Base-by-base conservation (phyloP, 1,139 yeast species). In the Arxiozyma heterogenica region DNA sequence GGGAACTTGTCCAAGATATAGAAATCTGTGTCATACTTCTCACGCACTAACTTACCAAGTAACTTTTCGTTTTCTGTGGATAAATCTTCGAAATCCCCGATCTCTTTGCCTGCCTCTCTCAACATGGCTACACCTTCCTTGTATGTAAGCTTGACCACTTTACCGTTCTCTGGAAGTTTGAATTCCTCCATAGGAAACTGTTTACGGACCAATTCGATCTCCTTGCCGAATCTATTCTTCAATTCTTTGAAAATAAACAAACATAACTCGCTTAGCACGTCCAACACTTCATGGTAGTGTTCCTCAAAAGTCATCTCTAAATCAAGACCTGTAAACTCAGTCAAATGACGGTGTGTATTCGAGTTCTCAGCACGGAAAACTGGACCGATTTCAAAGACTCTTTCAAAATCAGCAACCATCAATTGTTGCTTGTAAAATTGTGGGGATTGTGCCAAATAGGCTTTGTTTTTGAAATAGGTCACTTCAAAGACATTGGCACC, bases 301-400 rank as follows among this genome's bases (percentile, higher is more conserved):
- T 91, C 96, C 75, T 93, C 98, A 69, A 93, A 88, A 8, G 97
- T 87, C 96, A 94, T 89, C 74, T 93, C 99, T 76, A 93, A 75
- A 79, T 93, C 99, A 67, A 94, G 83, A 55, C 99, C 99, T 57
- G 86, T 87, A 73, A 93, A 93, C 74, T 93, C 99, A 56, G 99
- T 93, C 96, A 93, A 86, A 74, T 93, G 99, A 75, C 99, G 91
- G 73, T 93, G 98, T 34, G 98, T 93, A 76, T 93, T 90, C 60
- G 98, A 91, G 78, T 93, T 93, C 74, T 93, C 99, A 55, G 99
- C 99, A 74, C 99, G 83, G 81, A 93, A 93, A 54, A 93, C 98
- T 50, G 99, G 98, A 1, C 94, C 98, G 65, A 93, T 80, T 76
- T 93, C 99, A 69, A 83, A 94, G 51, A 93, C 99, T 66, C 81